These are phyloP conservation scores for Stagonosporopsis vannaccii DNA, from an alignment of 2,329 filamentous ascomycete species.

Conservation along the genomic window DNA sequence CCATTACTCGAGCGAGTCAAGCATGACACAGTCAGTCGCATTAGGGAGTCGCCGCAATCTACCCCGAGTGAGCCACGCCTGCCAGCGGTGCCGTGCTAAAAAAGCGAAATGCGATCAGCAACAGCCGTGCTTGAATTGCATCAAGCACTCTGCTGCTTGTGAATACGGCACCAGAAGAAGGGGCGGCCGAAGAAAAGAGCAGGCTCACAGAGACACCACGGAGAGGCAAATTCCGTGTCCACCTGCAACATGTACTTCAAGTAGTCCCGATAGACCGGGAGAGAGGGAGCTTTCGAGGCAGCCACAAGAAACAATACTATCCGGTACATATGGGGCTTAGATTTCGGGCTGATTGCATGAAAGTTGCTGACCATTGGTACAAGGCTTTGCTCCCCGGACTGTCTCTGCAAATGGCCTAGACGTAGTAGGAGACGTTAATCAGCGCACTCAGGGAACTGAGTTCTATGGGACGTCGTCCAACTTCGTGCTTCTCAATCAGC, in stretches of 20 bases:
- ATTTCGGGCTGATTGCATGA: neutral
- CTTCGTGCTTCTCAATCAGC: neutral
- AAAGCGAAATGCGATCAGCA: constrained; percentile 1
- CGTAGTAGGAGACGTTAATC: neutral
- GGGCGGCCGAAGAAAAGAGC: neutral
- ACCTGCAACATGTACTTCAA: neutral
- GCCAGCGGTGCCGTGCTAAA: neutral
- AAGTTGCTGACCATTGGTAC: neutral
- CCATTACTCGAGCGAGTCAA: neutral
- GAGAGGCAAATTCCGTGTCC: neutral
- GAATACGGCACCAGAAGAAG: neutral
- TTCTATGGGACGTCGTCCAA: constrained; percentile 1
- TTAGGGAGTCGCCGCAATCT: neutral
- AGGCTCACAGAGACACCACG: neutral
- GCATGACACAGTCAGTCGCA: neutral
- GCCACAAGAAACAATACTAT: neutral
- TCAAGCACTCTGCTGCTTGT: neutral
- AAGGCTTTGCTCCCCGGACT: neutral
- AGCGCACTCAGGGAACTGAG: neutral
- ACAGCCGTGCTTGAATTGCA: neutral
- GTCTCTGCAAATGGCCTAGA: neutral
- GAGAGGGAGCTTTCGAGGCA: neutral
- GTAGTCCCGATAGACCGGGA: neutral
- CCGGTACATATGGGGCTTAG: neutral
- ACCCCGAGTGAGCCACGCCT: neutral